Base-by-base conservation (phyloP, 345 rosid species). In the Arabidopsis suecica region DNA sequence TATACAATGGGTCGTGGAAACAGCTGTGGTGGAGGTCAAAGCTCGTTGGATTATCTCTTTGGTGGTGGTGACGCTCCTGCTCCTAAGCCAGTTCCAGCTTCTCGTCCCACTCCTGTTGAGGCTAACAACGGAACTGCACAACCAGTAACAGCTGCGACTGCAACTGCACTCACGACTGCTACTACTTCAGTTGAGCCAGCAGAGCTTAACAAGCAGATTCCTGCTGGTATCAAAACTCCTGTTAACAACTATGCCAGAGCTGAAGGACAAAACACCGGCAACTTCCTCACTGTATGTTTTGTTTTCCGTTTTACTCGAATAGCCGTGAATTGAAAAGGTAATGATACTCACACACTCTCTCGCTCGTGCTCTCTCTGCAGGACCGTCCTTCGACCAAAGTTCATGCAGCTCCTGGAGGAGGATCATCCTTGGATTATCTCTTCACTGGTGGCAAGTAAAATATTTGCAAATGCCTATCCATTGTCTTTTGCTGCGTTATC, bases 11-110 rank as follows among this genome's bases (percentile, higher is more conserved):
- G 94, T 74, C 91, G 93, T 64, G 94, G 94, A 81, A 92, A 87
- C 34, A 85, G 91, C 50, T 79, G 86, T 72, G 95, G 93, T 76
- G 94, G 93, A 45, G 98, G 98, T 45, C 95, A 88, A 78, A 93
- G 98, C 81, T 93, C 97, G 68, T 58, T 90, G 65, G 83, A 88
- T 20, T 88, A 90, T 79, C 89, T 93, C 6, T 89, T 93, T 75
- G 88, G 97, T 40, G 72, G 84, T 14, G 87, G 87, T 33, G 91
- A 83, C 33, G 81, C 82, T 73, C 79, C 81, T 5, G 83, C 81
- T 45, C 81, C 82, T 63, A 71, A 71, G 11, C 18, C 61, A 16
- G 68, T 62, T 45, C 69, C 69, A 73, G 83, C 79, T 56, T 77
- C 82, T 12, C 56, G 38, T 69, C 60, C 61, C 0, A 56, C 82